Base-by-base conservation (phyloP, 2,329 filamentous ascomycete species). In the Mariannaea sp. region DNA sequence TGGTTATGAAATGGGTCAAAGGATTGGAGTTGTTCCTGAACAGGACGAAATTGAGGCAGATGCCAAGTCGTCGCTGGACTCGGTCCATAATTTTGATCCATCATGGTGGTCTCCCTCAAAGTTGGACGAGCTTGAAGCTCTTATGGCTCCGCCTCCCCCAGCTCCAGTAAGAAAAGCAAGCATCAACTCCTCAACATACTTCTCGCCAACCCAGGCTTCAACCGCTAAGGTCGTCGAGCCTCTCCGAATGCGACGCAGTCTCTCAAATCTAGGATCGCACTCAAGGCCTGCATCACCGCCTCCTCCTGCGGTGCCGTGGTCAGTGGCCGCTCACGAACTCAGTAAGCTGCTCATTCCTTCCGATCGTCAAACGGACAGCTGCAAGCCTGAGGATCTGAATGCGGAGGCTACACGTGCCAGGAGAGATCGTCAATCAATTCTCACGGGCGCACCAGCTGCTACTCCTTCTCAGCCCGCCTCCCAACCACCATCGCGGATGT, bases 171-270 rank as follows among this genome's bases (percentile, higher is more conserved):
- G 74, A 64, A 86, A 83, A 64, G 71, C 78, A 12, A 75, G 75
- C 55, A 77, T 79, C 12, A 81, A 81, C 17, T 70, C 79, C 7
- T 86, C 89, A 2, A 92, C 89, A 2, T 97, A 92, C 71, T 91
- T 85, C 2, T 90, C 92, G 2, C 90, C 92, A 0, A 97, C 93
- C 0, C 89, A 93, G 57, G 89, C 93, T 0, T 97, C 91, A 35
- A 85, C 86, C 1, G 90, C 91, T 19, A 96, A 90, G 71, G 86
- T 90, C 9, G 80, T 89, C 1, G 82, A 88, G 39, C 82, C 87
- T 2, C 76, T 85, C 7, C 88, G 84, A 56, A 76, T 89, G 58
- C 81, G 84, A 35, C 80, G 86, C 22, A 88, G 80, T 58, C 71
- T 85, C 22, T 88, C 87, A 3, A 80, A 80, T 8, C 72, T 83